Evolutionary conservation across 164 flowering plant species (phyloP).

Genomic region (Aristolochia fimbriata): DNA sequence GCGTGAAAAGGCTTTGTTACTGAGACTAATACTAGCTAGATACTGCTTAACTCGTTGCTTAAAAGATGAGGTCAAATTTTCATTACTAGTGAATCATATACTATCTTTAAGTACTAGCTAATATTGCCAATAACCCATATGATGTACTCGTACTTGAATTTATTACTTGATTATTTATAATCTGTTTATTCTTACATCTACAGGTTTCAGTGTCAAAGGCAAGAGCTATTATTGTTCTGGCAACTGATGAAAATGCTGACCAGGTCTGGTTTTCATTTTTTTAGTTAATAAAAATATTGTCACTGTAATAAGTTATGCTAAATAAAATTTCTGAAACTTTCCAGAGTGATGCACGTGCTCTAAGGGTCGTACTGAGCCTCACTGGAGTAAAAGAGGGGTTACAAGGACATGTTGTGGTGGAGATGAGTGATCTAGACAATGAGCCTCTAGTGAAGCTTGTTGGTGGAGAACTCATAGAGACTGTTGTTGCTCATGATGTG

Average conservation of each 20-base stretch:
- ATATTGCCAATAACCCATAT: too few relatives aligned
- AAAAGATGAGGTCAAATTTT: too few relatives aligned
- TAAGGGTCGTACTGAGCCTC: slow-evolving; percentile 88
- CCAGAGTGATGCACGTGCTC: slow-evolving; percentile 94
- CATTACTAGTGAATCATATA: too few relatives aligned
- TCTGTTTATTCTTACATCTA: not conserved
- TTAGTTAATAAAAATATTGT: not conserved
- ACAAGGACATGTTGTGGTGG: slow-evolving; percentile 90
- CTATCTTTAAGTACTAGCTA: too few relatives aligned
- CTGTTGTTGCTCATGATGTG: slow-evolving; percentile 98
- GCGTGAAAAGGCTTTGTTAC: too few relatives aligned
- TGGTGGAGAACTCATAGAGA: slow-evolving; percentile 87
- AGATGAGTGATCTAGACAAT: slow-evolving; percentile 93
- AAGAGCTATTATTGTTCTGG: slow-evolving; percentile 83
- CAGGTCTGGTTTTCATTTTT: slow-evolving; percentile 35
- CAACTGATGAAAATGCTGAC: slow-evolving; percentile 93
- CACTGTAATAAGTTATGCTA: too few relatives aligned
- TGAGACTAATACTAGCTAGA: too few relatives aligned
- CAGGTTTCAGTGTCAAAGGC: slow-evolving; percentile 96
- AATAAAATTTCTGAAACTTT: slow-evolving; percentile 1
- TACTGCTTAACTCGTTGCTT: too few relatives aligned
- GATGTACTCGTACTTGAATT: too few relatives aligned
- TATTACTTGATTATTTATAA: too few relatives aligned
- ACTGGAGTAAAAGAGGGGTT: slow-evolving; percentile 92
- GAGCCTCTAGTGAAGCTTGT: slow-evolving; percentile 96